Evolutionary conservation across 805 yeast species (phyloP), one percentile per base, ranked within the genome.

Genomic region (Torulaspora quercuum): DNA sequence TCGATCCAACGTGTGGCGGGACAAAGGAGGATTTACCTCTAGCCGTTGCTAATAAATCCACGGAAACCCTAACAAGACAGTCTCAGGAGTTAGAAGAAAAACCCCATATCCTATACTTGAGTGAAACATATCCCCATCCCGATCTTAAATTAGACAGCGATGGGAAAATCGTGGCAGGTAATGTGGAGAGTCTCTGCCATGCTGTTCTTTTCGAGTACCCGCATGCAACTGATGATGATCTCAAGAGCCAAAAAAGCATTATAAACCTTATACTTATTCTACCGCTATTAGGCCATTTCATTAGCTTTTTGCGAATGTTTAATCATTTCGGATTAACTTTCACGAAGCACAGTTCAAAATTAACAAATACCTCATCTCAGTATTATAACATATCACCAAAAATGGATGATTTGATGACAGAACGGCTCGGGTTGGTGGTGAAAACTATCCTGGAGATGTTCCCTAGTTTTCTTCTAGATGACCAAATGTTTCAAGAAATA

Each of bases 151-250:
- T 75, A 39, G 85, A 80, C 50, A 55, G 59, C 11, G 55, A 63
- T 3, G 70, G 73, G 13, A 71, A 72, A 12, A 63, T 72, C 13
- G 45, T 69, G 6, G 68, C 73, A 14, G 85, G 85, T 12, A 56
- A 85, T 0, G 52, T 75, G 7, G 96, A 88, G 57, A 74, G 88
- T 29, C 68, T 88, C 23, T 76, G 89, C 38, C 97, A 89, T 61
- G 73, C 83, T 3, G 65, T 85, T 16, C 56, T 87, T 10, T 80
- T 79, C 56, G 70, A 70, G 41, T 70, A 74, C 4, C 52, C 65
- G 12, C 64, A 57, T 13, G 66, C 62, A 2, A 12, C 41, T n/a
- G 24, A 24, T 39, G 64, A 61, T 16, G 61, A 61, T 14, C 20
- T 41, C 7, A 42, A 45, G 25, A 29, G 18, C 13, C 46, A 48